Percentiles rank a stretch among this genome's conserved stretches.
Conservation (phyloP, 2,329 filamentous ascomycete species). For the Claviceps cyperi region DNA sequence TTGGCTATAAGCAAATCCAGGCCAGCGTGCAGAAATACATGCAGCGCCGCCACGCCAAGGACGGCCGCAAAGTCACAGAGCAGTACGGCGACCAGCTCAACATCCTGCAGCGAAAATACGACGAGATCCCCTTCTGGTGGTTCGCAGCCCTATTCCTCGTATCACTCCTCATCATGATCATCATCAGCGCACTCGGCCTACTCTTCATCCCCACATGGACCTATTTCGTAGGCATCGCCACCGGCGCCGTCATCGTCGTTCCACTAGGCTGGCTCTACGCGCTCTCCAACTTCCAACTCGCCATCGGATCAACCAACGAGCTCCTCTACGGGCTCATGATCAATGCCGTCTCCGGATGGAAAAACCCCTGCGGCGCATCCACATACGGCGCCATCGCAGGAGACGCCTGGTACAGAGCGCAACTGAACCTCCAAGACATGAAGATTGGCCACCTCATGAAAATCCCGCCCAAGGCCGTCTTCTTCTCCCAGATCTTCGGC, state of each 20-base stretch:
- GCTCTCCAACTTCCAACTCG: constrained; percentile 37
- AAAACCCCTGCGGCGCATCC: constrained; percentile 43
- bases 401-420: constrained; percentile 45
- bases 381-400: constrained; percentile 45
- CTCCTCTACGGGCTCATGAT: constrained; percentile 46
- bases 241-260: constrained; percentile 39
- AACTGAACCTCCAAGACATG: constrained; percentile 45
- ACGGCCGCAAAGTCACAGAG: constrained; percentile 29
- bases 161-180: constrained; percentile 34
- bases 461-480: constrained; percentile 41
- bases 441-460: constrained; percentile 54
- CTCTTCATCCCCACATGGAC: constrained; percentile 47
- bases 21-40: constrained; percentile 29
- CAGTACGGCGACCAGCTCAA: constrained; percentile 46
- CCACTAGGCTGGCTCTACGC: constrained; percentile 46
- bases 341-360: constrained; percentile 32
- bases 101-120: constrained; percentile 33
- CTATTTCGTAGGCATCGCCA: constrained; percentile 40
- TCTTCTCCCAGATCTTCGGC: constrained; percentile 47
- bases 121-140: constrained; percentile 43
- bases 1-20: constrained; percentile 35
- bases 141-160: constrained; percentile 34
- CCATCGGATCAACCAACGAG: constrained; percentile 46
- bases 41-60: constrained; percentile 18
- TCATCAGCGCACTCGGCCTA: constrained; percentile 33